Evolutionary conservation across 2,329 filamentous ascomycete genomes (phyloP).

Genomic region (Stagonosporopsis cucurbitacearum): DNA sequence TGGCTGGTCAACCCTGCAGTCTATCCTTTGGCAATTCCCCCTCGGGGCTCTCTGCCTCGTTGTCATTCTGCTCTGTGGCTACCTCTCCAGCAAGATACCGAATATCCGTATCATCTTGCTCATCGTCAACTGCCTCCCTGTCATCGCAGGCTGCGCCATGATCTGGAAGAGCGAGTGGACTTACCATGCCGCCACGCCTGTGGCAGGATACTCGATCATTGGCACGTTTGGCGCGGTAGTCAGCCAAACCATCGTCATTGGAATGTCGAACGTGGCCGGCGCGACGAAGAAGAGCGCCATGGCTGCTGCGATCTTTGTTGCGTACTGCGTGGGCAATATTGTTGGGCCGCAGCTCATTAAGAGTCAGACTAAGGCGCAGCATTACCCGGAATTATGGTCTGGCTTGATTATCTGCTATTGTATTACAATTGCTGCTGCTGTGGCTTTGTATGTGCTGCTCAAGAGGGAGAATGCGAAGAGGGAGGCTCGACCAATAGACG

Average conservation of each 20-base stretch:
- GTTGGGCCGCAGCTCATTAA: constrained; percentile 75
- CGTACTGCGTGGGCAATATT: constrained; percentile 78
- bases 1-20: constrained; percentile 50
- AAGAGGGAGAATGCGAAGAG: constrained; percentile 59
- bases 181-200: constrained; percentile 68
- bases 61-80: constrained; percentile 71
- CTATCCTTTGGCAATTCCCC: constrained; percentile 70
- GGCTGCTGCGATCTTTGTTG: constrained; percentile 75
- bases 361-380: constrained; percentile 67
- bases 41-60: constrained; percentile 72
- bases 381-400: constrained; percentile 75
- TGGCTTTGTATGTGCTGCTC: constrained; percentile 65
- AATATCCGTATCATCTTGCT: constrained; percentile 72
- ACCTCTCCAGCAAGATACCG: constrained; percentile 63
- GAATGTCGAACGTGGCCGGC: constrained; percentile 74
- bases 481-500: constrained; percentile 57
- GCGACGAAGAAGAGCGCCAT: constrained; percentile 81
- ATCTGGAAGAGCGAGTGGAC: constrained; percentile 74
- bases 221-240: constrained; percentile 77
- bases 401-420: constrained; percentile 70
- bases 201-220: constrained; percentile 74
- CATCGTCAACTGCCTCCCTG: constrained; percentile 70
- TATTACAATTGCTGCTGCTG: constrained; percentile 67
- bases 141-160: constrained; percentile 75
- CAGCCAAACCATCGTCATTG: constrained; percentile 64